phyloP scores from a whole-genome alignment of 306 rosid genomes.

The Prunus padus region DNA sequence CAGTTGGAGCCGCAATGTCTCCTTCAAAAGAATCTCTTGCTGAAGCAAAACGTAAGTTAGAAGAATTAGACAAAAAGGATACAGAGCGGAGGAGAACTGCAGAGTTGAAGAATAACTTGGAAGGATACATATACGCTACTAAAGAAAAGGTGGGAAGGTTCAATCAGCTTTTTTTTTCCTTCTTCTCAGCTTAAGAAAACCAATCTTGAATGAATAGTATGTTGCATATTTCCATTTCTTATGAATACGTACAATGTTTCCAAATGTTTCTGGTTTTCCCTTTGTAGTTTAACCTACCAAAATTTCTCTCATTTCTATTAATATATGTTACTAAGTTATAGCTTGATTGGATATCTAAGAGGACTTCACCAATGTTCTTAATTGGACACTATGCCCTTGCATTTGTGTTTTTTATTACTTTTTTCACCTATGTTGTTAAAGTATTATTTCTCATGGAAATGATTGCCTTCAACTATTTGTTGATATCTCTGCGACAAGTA shows the following conservation, averaged over 20 bases:
- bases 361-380: conserved; percentile 3
- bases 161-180: background rate
- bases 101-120: conserved; percentile 83
- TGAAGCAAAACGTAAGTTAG: conserved; percentile 71
- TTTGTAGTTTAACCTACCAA: background rate
- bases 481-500: background rate
- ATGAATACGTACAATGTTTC: background rate
- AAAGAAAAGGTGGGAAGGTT: conserved; percentile 76
- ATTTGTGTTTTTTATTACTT: background rate
- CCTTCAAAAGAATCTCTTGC: conserved; percentile 67
- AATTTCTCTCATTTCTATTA: background rate
- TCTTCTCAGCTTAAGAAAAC: background rate
- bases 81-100: conserved; percentile 94
- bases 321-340: background rate
- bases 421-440: background rate
- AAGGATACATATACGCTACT: conserved; percentile 83
- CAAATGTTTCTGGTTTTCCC: background rate
- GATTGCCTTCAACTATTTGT: background rate
- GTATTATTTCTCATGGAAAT: background rate
- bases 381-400: conserved; percentile 1
- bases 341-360: background rate
- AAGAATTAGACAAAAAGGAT: conserved; percentile 80
- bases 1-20: conserved; percentile 59
- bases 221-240: background rate
- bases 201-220: background rate